Evolutionary conservation across 2,329 filamentous ascomycete genomes (phyloP).

Genomic region (Colletotrichum sp.): DNA sequence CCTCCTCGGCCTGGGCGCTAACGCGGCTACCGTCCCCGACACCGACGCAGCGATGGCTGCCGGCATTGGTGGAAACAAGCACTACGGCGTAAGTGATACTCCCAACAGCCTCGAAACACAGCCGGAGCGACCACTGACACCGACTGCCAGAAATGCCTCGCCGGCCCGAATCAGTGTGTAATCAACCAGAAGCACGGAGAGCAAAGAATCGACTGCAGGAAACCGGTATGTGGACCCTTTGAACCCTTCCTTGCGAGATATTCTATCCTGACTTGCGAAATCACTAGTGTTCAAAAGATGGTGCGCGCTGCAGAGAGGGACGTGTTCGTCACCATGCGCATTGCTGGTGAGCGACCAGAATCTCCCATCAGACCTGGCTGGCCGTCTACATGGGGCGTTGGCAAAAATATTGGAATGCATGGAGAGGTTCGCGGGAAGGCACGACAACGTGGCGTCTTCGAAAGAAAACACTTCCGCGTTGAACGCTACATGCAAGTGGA

Average conservation of each 20-base stretch:
- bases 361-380: background rate
- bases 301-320: background rate
- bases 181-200: background rate
- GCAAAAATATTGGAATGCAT: background rate
- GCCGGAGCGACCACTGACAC: background rate
- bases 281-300: background rate
- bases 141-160: background rate
- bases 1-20: background rate
- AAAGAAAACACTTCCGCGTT: background rate
- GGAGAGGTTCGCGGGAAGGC: background rate
- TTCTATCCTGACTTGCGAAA: background rate
- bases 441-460: background rate
- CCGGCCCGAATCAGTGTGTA: background rate
- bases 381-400: background rate
- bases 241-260: background rate
- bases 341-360: background rate
- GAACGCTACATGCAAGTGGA: background rate
- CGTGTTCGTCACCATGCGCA: background rate
- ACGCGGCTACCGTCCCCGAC: background rate
- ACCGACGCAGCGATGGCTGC: background rate
- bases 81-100: background rate
- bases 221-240: accelerated
- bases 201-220: background rate
- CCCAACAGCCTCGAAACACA: background rate
- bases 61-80: background rate